Evolutionary conservation across 2,329 filamentous ascomycete species (phyloP), one percentile per base, ranked within the genome.

Genomic region (Fusarium lyarnte): DNA sequence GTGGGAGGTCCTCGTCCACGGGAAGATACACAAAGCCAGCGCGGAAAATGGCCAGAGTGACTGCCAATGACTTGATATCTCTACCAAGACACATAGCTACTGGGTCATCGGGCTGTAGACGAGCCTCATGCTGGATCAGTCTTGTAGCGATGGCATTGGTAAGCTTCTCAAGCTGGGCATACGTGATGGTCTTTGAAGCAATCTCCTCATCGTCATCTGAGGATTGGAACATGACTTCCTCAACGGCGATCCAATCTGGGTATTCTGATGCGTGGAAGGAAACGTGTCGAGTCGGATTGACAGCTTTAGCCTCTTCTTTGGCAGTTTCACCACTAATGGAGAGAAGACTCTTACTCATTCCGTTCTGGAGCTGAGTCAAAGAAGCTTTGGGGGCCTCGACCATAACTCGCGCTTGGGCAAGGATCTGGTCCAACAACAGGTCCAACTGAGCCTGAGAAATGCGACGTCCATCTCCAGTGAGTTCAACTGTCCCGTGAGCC

Each of bases 11-110:
- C 1, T 63, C 57, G 3, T 71, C 69, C 0, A 71, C 57, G 0
- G 69, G 69, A 4, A 72, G 55, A 33, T 71, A 71, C 0, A 71
- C 21, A 1, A 55, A 52, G 0, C 69, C 68, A 13, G 46, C 41
- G 3, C 63, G 42, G 52, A 71, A 71, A 5, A 71, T 72, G 10
- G 69, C 69, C 4, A 71, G 25, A 14, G 63, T 71, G 3, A 51
- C 42, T 11, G 63, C 69, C 1, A 71, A 2, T 0, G 69, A 71
- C 39, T 55, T 72, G 11, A 69, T 45, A 9, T 71, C 68, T 27
- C 69, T 54, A 1, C 55, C 35, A 1, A 71, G 33, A 4, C 64
- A 69, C 35, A 71, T 41, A 8, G 68, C 69, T 9, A 72, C 42
- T 2, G 45, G 29, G 1, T 71, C 47, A 12, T 69, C 52, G 7